phyloP scores from a whole-genome alignment of 257 asterid genomes.

The Ballota nigra region DNA sequence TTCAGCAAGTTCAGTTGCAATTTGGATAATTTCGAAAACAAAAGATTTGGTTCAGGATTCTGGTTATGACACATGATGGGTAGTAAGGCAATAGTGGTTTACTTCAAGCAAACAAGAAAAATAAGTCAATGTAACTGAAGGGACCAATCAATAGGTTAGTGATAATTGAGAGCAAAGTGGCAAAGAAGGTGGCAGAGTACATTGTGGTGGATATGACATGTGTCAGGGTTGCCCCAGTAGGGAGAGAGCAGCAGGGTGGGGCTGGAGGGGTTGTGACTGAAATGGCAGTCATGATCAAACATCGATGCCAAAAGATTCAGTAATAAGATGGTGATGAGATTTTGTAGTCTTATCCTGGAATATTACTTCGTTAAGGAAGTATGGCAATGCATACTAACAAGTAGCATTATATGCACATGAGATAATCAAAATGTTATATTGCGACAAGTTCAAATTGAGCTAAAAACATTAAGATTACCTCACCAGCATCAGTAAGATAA shows the following conservation, averaged over 20 bases:
- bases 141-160: neutral
- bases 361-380: neutral
- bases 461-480: conserved; percentile 59
- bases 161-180: conserved; percentile 8
- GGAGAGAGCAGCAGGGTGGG: neutral
- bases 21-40: neutral
- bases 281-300: neutral
- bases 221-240: neutral
- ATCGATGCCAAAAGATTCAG: neutral
- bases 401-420: conserved; percentile 16
- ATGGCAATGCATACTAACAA: neutral
- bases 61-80: neutral
- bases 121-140: neutral
- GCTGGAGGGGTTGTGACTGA: neutral
- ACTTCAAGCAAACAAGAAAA: neutral
- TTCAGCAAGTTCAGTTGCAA: neutral
- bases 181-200: conserved; percentile 1
- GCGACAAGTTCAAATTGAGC: conserved; percentile 3
- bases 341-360: neutral
- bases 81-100: neutral
- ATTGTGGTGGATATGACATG: neutral
- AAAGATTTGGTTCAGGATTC: neutral
- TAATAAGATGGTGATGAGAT: too few relatives aligned
- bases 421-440: conserved; percentile 12
- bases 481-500: conserved; percentile 97